Percentiles rank a stretch among this genome's conserved stretches.
Evolutionary conservation across 2,329 filamentous ascomycete species (phyloP).

Genomic region (Hypomyces rosellus): DNA sequence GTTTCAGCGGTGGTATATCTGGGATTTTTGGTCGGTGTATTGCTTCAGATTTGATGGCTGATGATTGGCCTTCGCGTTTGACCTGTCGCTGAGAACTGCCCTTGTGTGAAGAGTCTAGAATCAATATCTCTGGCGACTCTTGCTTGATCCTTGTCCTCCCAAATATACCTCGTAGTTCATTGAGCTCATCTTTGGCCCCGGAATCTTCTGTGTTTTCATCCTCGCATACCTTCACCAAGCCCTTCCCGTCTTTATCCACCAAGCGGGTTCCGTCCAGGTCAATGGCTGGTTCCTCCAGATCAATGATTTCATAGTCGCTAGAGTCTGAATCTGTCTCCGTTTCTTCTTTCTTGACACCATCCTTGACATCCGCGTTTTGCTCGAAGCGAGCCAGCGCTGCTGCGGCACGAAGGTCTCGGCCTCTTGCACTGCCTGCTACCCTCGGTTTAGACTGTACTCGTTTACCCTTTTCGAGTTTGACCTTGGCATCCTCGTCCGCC

Average conservation of each 20-base stretch:
- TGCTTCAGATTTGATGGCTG: conserved; percentile 2
- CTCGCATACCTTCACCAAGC: conserved; percentile 69
- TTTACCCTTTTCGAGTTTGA: conserved; percentile 61
- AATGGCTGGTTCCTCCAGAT: conserved; percentile 45
- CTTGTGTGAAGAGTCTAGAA: neutral
- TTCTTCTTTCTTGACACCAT: conserved; percentile 32
- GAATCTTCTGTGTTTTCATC: conserved; percentile 53
- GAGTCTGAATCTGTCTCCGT: conserved; percentile 31
- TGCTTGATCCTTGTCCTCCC: conserved; percentile 16
- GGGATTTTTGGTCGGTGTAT: neutral
- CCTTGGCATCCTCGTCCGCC: conserved; percentile 59
- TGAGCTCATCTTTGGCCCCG: conserved; percentile 43
- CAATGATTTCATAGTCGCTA: conserved; percentile 43
- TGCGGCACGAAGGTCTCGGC: conserved; percentile 68
- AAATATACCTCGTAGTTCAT: conserved; percentile 52
- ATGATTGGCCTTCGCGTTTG: neutral
- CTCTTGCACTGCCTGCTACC: conserved; percentile 67
- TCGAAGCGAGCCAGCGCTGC: conserved; percentile 71
- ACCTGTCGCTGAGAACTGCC: neutral
- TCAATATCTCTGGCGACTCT: conserved; percentile 12
- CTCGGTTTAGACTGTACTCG: conserved; percentile 59
- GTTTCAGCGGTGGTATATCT: neutral
- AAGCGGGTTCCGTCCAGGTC: conserved; percentile 61
- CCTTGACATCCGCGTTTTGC: conserved; percentile 33
- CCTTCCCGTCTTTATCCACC: conserved; percentile 58